Base-by-base conservation (phyloP, 2,329 filamentous ascomycete species). In the Aciculosporium take region DNA sequence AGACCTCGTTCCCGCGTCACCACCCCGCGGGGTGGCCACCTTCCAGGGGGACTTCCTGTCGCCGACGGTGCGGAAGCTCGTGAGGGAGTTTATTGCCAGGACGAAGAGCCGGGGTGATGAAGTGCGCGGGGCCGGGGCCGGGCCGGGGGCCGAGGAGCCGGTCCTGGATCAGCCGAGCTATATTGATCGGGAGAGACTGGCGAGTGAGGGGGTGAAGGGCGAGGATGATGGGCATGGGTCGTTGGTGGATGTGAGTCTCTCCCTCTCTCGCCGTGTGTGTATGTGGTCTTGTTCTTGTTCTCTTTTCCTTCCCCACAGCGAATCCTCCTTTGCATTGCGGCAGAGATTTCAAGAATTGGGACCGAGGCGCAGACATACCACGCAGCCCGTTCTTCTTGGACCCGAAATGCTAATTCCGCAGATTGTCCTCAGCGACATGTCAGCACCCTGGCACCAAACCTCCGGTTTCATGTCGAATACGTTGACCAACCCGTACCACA, bases 341-440 rank as follows among this genome's bases (percentile, higher is more conserved):
- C n/a, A n/a, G n/a, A n/a, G n/a, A n/a, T n/a, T n/a, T n/a, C n/a
- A n/a, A n/a, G n/a, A n/a, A n/a, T n/a, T n/a, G n/a, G n/a, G n/a
- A n/a, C n/a, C n/a, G n/a, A n/a, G n/a, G n/a, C n/a, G n/a, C n/a
- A n/a, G n/a, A n/a, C n/a, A n/a, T n/a, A n/a, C n/a, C n/a, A n/a
- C n/a, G n/a, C n/a, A n/a, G n/a, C n/a, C n/a, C n/a, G n/a, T n/a
- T n/a, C n/a, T n/a, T n/a, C n/a, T n/a, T n/a, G n/a, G n/a, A n/a
- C n/a, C n/a, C n/a, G n/a, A n/a, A 6, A 9, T 32, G 10, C 30
- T 40, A 13, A 20, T 13, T 15, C 27, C 3, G 29, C 17, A 77
- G 72, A 76, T 98, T 57, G 85, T 98, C 58, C 69, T 98, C 58
- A 94, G 86, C 77, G 91, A 98, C 74, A 98, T 98, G 91, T 98